phyloP scores from a whole-genome alignment of 208 protist species.

The Cochliopodium minus region DNA sequence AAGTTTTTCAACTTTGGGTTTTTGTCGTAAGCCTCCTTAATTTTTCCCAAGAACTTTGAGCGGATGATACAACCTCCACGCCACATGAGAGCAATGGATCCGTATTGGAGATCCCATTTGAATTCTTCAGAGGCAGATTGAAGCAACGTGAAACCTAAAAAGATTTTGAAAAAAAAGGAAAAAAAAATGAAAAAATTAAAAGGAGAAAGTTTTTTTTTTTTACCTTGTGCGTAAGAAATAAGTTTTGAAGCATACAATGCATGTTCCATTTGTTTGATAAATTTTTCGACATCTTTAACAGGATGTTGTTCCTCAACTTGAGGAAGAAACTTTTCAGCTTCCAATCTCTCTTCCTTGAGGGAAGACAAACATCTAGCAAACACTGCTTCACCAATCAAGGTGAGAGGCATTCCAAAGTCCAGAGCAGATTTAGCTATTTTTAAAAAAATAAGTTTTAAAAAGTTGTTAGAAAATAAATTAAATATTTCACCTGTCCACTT shows the following conservation, averaged over 20 bases:
- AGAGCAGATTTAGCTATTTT: constrained; percentile 49
- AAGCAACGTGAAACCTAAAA: too few relatives aligned
- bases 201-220: too few relatives aligned
- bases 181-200: too few relatives aligned
- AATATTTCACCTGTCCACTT: constrained; percentile 78
- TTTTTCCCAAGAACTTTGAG: constrained; percentile 46
- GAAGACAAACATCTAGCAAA: constrained; percentile 70
- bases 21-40: constrained; percentile 44
- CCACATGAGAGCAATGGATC: constrained; percentile 58
- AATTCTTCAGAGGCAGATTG: constrained; percentile 19
- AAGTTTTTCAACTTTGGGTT: constrained; percentile 37
- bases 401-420: constrained; percentile 60
- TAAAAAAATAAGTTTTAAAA: too few relatives aligned
- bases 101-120: constrained; percentile 48
- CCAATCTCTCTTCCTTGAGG: constrained; percentile 65
- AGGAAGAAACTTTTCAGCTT: constrained; percentile 20
- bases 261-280: constrained; percentile 37
- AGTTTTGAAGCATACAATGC: constrained; percentile 55
- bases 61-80: constrained; percentile 73
- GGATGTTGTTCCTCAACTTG: constrained; percentile 8
- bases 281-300: constrained; percentile 7
- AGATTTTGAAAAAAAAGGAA: too few relatives aligned
- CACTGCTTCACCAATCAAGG: constrained; percentile 71
- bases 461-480: too few relatives aligned
- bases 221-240: constrained; percentile 60